Base-by-base conservation (phyloP, 2,329 filamentous ascomycete species). In the Nectriaceae sp. region DNA sequence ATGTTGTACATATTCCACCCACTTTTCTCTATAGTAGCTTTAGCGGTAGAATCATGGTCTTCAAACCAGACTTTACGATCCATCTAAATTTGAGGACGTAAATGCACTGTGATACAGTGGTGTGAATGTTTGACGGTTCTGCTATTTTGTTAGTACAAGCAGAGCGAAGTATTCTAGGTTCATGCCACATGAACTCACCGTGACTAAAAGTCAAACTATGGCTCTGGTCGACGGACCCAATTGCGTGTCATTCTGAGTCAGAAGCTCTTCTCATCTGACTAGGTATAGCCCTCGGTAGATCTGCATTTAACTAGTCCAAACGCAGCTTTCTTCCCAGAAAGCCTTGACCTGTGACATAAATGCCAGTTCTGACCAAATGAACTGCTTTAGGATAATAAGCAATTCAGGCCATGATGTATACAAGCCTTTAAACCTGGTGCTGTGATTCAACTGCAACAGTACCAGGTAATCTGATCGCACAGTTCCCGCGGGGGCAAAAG, bases 341-440 rank as follows among this genome's bases (percentile, higher is more conserved):
- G 36, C 51, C 38, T 62, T 63, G 0, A 67, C 62, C 2, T 64
- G 60, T 4, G 48, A 31, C 37, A 45, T 11, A 42, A 73, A 73
- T 22, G 68, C 69, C 4, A 57, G 61, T 2, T 71, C 65, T 10
- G 71, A 74, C 71, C 71, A 75, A 29, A 70, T 67, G 40, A 72
- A 74, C 21, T 58, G 57, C 40, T 60, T 61, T 35, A 74, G 44
- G 19, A 68, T 59, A 15, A 39, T 37, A 21, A 65, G 53, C 19
- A 71, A 18, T 33, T 64, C 61, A 6, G 57, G 20, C 67, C 68
- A 72, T 37, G 70, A 67, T 11, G 5, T 39, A 44, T 63, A 62
- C 19, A 48, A 20, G 13, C 44, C 45, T 21, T 40, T 5, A 56
- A 59, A 22, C 53, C 54, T 31, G 22, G 24, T 18, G 1, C n/a